phyloP scores from a whole-genome alignment of 2,329 filamentous ascomycete species.

The Hyphodiscus sp. region DNA sequence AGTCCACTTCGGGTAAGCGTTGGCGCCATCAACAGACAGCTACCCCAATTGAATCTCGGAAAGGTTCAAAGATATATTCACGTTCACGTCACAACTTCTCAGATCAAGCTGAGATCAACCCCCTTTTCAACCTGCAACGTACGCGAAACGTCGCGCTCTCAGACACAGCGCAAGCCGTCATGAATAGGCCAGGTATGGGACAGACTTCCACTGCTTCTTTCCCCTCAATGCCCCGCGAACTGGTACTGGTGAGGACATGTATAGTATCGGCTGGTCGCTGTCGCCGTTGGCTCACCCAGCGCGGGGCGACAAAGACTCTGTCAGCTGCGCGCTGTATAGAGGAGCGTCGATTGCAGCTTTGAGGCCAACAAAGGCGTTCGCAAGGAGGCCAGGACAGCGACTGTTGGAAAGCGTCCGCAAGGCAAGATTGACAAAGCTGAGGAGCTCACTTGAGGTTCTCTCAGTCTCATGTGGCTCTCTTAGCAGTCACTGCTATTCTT shows the following conservation, averaged over 20 bases:
- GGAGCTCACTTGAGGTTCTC: background rate
- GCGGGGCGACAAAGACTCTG: background rate
- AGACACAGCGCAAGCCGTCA: conserved; percentile 11
- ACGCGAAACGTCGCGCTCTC: background rate
- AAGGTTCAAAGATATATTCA: background rate
- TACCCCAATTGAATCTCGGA: background rate
- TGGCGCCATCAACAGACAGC: too few species aligned
- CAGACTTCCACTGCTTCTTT: conserved; percentile 15
- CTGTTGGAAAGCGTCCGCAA: background rate
- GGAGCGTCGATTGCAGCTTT: background rate
- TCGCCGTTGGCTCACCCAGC: background rate
- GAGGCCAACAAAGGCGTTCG: background rate
- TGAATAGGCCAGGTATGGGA: conserved; percentile 31
- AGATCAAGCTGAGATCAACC: background rate
- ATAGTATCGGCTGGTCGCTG: background rate
- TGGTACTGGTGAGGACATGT: background rate
- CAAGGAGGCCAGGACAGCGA: background rate
- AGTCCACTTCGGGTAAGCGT: too few species aligned
- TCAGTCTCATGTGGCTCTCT: background rate
- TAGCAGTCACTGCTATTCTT: background rate
- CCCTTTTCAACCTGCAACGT: background rate
- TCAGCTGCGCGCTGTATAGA: background rate
- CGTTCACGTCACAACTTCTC: background rate
- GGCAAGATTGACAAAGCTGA: background rate
- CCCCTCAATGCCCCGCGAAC: conserved; percentile 19